Conservation (phyloP, 495 filamentous ascomycete genomes). For the Emericellopsis terricola region DNA sequence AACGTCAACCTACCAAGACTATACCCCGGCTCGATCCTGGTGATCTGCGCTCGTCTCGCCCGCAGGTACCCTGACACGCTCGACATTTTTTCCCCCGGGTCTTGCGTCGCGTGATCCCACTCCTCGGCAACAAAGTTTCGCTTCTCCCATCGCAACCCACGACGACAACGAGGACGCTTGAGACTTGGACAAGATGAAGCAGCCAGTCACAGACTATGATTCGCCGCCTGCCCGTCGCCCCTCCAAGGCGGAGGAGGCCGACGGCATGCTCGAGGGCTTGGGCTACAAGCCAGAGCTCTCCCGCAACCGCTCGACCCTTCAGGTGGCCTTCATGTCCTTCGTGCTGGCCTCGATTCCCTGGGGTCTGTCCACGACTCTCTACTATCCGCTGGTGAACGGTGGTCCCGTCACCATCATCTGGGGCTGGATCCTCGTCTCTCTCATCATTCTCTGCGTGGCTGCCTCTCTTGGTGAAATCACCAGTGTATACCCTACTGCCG, state of each 20-base stretch:
- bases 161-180: too few species aligned
- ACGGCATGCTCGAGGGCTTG: constrained; percentile 29
- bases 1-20: too few species aligned
- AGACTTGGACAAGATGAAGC: too few species aligned
- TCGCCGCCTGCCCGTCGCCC: background rate
- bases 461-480: constrained; percentile 36
- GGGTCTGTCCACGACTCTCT: constrained; percentile 51
- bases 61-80: too few species aligned
- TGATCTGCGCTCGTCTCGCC: too few species aligned
- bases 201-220: background rate
- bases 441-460: constrained; percentile 33
- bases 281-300: constrained; percentile 33
- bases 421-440: constrained; percentile 33
- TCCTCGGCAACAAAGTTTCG: too few species aligned
- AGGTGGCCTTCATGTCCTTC: constrained; percentile 40
- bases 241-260: constrained; percentile 10
- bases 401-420: constrained; percentile 49
- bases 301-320: constrained; percentile 33
- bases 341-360: constrained; percentile 40
- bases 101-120: too few species aligned
- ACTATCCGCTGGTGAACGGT: constrained; percentile 47
- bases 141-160: too few species aligned
- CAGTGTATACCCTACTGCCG: constrained; percentile 35
- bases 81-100: too few species aligned
- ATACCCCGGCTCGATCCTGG: too few species aligned